These are phyloP conservation scores for Trematosphaeria pertusa DNA, from an alignment of 2,329 filamentous ascomycete genomes.

Conservation along the genomic window DNA sequence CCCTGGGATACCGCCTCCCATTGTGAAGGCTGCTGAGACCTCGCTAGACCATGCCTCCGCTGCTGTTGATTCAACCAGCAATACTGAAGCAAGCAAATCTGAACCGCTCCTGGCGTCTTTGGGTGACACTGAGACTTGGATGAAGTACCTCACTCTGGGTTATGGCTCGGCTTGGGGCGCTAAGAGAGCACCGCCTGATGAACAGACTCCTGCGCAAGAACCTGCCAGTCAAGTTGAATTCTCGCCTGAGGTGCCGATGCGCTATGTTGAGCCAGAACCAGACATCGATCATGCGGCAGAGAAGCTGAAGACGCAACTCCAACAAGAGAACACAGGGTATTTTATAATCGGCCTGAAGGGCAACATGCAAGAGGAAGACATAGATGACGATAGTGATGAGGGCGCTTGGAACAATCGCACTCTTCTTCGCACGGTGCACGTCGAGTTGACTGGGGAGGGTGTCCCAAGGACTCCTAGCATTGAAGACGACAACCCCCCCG, in stretches of 20 bases:
- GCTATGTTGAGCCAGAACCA: slow-evolving; percentile 44
- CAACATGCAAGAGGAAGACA: slow-evolving; percentile 62
- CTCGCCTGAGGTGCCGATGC: slow-evolving; percentile 37
- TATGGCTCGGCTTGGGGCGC: slow-evolving; percentile 51
- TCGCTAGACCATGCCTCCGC: slow-evolving; percentile 53
- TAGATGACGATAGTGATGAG: slow-evolving; percentile 51
- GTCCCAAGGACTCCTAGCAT: slow-evolving; percentile 19
- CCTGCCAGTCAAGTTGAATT: slow-evolving; percentile 14
- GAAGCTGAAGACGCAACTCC: slow-evolving; percentile 64
- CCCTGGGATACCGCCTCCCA: slow-evolving; percentile 55
- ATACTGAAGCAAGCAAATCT: slow-evolving; percentile 23
- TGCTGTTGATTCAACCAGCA: slow-evolving; percentile 37
- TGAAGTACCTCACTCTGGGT: slow-evolving; percentile 60
- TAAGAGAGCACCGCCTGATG: slow-evolving; percentile 20
- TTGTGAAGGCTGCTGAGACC: slow-evolving; percentile 53
- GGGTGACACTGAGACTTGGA: slow-evolving; percentile 56
- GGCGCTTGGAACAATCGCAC: slow-evolving; percentile 57
- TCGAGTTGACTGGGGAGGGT: slow-evolving; percentile 64
- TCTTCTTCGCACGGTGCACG: slow-evolving; percentile 69
- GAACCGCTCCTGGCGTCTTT: slow-evolving; percentile 45
- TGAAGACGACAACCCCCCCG: slow-evolving; percentile 27
- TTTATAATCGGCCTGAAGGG: slow-evolving; percentile 75
- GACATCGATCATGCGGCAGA: slow-evolving; percentile 61
- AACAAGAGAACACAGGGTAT: slow-evolving; percentile 56
- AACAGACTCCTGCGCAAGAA: slow-evolving; percentile 6